phyloP scores from a whole-genome alignment of 1,139 yeast genomes.

The Zygosaccharomyces sapae region DNA sequence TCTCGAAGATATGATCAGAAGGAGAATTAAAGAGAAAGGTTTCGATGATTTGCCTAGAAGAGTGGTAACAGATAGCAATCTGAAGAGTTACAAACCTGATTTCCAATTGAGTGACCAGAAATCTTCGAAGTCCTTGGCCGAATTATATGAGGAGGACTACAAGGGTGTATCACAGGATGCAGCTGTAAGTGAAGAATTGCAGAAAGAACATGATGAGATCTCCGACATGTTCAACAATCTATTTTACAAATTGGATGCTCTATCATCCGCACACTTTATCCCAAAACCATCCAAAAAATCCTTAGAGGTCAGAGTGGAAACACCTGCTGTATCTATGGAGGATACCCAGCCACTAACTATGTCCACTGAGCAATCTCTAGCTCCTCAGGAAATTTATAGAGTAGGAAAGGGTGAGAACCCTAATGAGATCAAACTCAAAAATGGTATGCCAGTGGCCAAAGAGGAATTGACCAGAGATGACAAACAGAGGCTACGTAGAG shows the following conservation, averaged over 20 bases:
- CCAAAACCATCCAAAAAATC: conserved; percentile 85
- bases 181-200: conserved; percentile 55
- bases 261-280: conserved; percentile 87
- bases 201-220: conserved; percentile 75
- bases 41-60: conserved; percentile 85
- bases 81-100: conserved; percentile 36
- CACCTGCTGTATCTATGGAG: conserved; percentile 84
- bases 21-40: conserved; percentile 67
- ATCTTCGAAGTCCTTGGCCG: conserved; percentile 85
- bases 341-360: conserved; percentile 92
- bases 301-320: conserved; percentile 73
- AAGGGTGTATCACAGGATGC: conserved; percentile 43
- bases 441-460: conserved; percentile 79
- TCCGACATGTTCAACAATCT: conserved; percentile 58
- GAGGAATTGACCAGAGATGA: conserved; percentile 84
- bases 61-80: conserved; percentile 54
- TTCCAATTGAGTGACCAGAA: conserved; percentile 82
- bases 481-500: conserved; percentile 80
- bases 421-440: conserved; percentile 66
- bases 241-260: conserved; percentile 72
- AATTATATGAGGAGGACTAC: conserved; percentile 83
- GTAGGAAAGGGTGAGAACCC: conserved; percentile 47
- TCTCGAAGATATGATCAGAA: conserved; percentile 80
- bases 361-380: conserved; percentile 70
- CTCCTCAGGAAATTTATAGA: conserved; percentile 90